Base-by-base conservation (phyloP, 805 yeast genomes). In the Saturnispora ahearnii region DNA sequence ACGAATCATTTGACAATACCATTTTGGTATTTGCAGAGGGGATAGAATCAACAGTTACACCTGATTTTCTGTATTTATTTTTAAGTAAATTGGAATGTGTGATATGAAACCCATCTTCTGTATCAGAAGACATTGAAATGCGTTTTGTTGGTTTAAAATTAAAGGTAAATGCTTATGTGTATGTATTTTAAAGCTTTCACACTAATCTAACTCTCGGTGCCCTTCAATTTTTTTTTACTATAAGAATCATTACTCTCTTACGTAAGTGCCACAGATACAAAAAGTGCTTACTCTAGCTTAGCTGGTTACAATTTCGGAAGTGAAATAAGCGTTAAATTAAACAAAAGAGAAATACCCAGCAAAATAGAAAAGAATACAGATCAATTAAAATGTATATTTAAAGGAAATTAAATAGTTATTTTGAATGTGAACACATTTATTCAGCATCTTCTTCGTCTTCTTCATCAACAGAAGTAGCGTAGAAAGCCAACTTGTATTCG, bases 401-500 rank as follows among this genome's bases (percentile, higher is more conserved):
- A 38, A 9, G 12, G 24, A 36, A 41, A 48, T 24, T 46, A 18
- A 38, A 43, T 22, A 42, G 43, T 41, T 21, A 18, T 36, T 36
- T 36, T 36, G 29, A 26, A 26, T 36, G 18, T 11, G 24, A 38
- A 49, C 53, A 57, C 53, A 71, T 69, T 75, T 87, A 88, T 73
- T 89, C 96, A 68, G 87, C 96, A 24, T 54, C 60, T 47, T 60
- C 62, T 72, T 86, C 96, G 65, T 81, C 87, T 69, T 90, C 97
- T 68, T 90, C 96, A 66, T 87, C 81, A 65, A 75, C 91, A 67
- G 91, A 89, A 73, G 91, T 93, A 75, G 95, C 88, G 96, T 87
- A 93, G 96, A 91, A 91, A 76, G 93, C 90, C 80, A 91, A 82
- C 76, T 86, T 86, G 87, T 93, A 93, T 74, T 81, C 83, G 84